Percentiles rank a stretch among this genome's conserved stretches.
These are phyloP conservation scores for Aspergillus pseudoviridinutans DNA, from an alignment of 2,329 filamentous ascomycete species.

Conservation along the genomic window DNA sequence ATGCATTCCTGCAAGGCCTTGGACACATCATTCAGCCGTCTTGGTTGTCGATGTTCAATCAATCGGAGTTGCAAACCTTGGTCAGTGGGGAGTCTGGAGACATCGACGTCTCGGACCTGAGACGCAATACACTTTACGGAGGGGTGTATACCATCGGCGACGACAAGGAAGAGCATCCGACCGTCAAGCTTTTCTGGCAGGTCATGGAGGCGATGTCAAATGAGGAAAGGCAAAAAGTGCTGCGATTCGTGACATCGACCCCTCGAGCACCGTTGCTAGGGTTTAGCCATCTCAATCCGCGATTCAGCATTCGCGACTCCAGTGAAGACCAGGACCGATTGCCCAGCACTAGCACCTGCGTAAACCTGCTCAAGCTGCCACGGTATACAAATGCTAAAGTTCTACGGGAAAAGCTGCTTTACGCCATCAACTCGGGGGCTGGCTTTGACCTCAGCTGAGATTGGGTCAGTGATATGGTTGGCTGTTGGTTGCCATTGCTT, in stretches of 20 bases:
- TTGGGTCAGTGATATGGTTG: not conserved
- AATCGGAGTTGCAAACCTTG: constrained; percentile 86
- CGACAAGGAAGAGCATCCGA: constrained; percentile 79
- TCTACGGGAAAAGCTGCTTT: constrained; percentile 76
- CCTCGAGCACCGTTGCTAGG: constrained; percentile 85
- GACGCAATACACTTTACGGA: constrained; percentile 78
- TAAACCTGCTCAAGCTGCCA: constrained; percentile 90
- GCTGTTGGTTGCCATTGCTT: not conserved
- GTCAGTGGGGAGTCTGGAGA: constrained; percentile 82
- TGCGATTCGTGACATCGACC: constrained; percentile 95
- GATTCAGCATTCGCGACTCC: constrained; percentile 85
- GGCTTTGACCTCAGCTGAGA: constrained; percentile 71
- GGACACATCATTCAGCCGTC: constrained; percentile 82
- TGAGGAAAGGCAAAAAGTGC: constrained; percentile 72
- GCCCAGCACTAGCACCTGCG: constrained; percentile 92
- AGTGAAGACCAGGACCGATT: constrained; percentile 71
- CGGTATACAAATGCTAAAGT: constrained; percentile 65
- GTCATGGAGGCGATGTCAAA: constrained; percentile 76
- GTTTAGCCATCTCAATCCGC: constrained; percentile 78
- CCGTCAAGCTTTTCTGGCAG: constrained; percentile 83
- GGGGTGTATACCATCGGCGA: constrained; percentile 88
- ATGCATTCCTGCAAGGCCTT: constrained; percentile 81
- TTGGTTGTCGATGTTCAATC: constrained; percentile 99
- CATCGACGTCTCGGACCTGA: constrained; percentile 83
- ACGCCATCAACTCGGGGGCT: constrained; percentile 83